Conservation (phyloP, 352 stramenopile genomes). For the Phytophthora quininea region DNA sequence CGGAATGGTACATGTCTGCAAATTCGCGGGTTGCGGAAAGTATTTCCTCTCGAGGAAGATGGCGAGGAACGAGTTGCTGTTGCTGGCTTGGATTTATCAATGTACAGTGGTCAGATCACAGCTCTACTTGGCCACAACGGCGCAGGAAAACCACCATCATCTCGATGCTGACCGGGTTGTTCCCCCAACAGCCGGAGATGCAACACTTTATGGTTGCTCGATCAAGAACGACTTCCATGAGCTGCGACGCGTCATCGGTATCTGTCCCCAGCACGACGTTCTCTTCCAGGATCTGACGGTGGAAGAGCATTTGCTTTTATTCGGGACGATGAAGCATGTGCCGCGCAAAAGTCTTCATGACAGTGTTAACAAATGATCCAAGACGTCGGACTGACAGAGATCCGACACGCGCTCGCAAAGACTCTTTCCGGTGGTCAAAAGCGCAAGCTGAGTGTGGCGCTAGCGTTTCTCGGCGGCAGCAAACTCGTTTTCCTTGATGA, state of each 20-base stretch:
- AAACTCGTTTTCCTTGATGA: slow-evolving; percentile 93
- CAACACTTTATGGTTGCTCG: slow-evolving; percentile 72
- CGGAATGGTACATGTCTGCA: slow-evolving; percentile 49
- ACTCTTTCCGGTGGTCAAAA: slow-evolving; percentile 95
- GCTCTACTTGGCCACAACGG: slow-evolving; percentile 88
- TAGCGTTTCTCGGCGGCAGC: slow-evolving; percentile 95
- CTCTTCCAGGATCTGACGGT: slow-evolving; percentile 96
- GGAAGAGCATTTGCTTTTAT: slow-evolving; percentile 94
- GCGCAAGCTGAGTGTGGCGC: slow-evolving; percentile 94
- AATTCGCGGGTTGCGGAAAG: slow-evolving; percentile 53
- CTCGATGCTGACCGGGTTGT: slow-evolving; percentile 93
- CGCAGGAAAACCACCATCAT: slow-evolving; percentile 93
- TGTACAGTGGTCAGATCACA: slow-evolving; percentile 95
- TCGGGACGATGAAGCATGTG: slow-evolving; percentile 91
- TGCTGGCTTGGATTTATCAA: slow-evolving; percentile 80
- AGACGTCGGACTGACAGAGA: slow-evolving; percentile 92
- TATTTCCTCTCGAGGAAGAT: slow-evolving; percentile 56
- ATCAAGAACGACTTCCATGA: slow-evolving; percentile 79
- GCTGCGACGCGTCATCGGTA: slow-evolving; percentile 92
- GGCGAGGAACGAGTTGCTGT: slow-evolving; percentile 85
- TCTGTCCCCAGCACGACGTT: slow-evolving; percentile 98
- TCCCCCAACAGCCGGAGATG: slow-evolving; percentile 63
- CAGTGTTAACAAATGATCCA: slow-evolving; percentile 54
- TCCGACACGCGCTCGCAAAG: slow-evolving; percentile 62
- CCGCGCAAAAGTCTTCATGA: slow-evolving; percentile 51